These are phyloP conservation scores for Torulaspora microellipsoides DNA, from an alignment of 805 yeast species.

Conservation along the genomic window DNA sequence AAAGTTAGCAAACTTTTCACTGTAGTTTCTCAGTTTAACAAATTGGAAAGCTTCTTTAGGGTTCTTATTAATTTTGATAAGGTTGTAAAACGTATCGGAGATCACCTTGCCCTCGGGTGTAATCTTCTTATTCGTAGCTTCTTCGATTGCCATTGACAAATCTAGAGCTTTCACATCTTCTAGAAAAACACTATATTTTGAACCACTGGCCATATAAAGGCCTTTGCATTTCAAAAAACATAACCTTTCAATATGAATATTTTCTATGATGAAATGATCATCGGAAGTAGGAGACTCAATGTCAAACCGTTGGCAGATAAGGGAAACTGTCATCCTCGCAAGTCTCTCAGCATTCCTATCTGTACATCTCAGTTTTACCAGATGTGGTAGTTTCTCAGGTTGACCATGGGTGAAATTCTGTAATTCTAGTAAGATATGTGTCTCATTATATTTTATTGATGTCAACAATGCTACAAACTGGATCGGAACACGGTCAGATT, in stretches of 20 bases:
- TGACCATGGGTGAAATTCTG: conserved; percentile 17
- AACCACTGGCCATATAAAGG: conserved; percentile 7
- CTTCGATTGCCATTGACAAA: conserved; percentile 7
- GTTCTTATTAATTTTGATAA: conserved; percentile 15
- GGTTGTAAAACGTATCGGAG: conserved; percentile 17
- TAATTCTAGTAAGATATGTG: conserved; percentile 15
- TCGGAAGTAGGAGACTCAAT: conserved; percentile 15
- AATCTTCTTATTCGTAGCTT: background rate
- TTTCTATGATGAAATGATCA: conserved; percentile 8
- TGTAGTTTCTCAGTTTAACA: conserved; percentile 15
- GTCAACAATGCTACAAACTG: conserved; percentile 22
- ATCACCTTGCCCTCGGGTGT: conserved; percentile 4
- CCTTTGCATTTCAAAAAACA: conserved; percentile 23
- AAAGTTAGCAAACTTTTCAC: conserved; percentile 10
- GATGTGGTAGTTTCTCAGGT: conserved; percentile 10
- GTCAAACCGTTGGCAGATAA: conserved; percentile 19
- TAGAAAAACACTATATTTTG: conserved; percentile 8
- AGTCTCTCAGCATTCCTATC: conserved; percentile 13
- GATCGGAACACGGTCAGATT: conserved; percentile 7
- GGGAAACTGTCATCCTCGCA: conserved; percentile 20
- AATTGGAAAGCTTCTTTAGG: conserved; percentile 18
- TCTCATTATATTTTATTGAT: conserved; percentile 12
- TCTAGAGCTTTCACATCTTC: conserved; percentile 16
- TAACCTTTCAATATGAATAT: conserved; percentile 18
- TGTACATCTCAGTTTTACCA: conserved; percentile 15